Evolutionary conservation across 2,329 filamentous ascomycete species (phyloP).

Genomic region (Dryadomyces quercivorus): DNA sequence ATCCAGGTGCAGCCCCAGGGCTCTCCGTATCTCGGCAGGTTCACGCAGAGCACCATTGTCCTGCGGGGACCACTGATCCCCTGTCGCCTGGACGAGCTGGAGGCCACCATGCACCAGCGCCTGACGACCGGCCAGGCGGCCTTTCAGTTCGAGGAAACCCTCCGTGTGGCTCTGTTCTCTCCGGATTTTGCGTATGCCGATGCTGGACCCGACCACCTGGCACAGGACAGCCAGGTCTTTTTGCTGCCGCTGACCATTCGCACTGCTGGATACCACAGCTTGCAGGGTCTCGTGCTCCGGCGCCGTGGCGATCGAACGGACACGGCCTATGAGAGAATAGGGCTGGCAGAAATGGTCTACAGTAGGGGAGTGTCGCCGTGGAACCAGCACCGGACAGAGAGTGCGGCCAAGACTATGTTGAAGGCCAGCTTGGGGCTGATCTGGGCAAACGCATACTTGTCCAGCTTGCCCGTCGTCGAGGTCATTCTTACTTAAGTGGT

Average conservation of each 20-base stretch:
- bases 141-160: background rate
- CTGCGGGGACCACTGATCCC: background rate
- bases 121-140: background rate
- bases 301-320: background rate
- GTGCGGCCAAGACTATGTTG: background rate
- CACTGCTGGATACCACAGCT: background rate
- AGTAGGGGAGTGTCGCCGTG: background rate
- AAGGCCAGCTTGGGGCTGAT: background rate
- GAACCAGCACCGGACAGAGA: background rate
- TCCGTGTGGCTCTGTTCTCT: background rate
- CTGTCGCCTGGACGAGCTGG: background rate
- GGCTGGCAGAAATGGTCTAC: background rate
- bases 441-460: background rate
- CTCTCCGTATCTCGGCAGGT: background rate
- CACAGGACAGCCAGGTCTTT: background rate
- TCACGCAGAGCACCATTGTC: background rate
- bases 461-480: background rate
- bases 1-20: background rate
- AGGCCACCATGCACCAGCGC: background rate
- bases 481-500: background rate
- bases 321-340: background rate
- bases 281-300: background rate
- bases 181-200: background rate
- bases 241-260: background rate
- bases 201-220: background rate